phyloP scores from a whole-genome alignment of 1,284 basidiomycete species.

The Malassezia vespertilionis region DNA sequence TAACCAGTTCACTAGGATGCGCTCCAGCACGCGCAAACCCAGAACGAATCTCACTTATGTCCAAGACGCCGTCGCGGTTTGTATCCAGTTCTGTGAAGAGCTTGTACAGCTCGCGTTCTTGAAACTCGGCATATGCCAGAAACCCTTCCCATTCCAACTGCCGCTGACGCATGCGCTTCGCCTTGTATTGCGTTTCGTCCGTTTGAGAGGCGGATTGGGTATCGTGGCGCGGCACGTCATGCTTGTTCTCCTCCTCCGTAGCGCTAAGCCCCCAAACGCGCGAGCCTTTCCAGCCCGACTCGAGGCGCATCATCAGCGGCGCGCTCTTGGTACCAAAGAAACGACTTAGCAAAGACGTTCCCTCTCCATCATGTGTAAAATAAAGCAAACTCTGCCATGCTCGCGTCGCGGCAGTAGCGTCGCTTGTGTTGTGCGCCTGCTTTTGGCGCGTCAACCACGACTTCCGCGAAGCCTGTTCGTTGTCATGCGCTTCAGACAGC shows the following conservation, averaged over 20 bases:
- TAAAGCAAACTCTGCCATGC: conserved; percentile 3
- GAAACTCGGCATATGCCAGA: conserved; percentile 42
- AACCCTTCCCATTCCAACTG: conserved; percentile 47
- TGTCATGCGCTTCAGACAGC: not conserved
- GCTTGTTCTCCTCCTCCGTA: conserved; percentile 23
- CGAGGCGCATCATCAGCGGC: conserved; percentile 23
- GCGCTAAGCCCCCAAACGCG: conserved; percentile 43
- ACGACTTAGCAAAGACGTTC: not conserved
- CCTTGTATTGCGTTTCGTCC: conserved; percentile 21
- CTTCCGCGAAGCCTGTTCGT: not conserved
- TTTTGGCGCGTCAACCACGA: no score
- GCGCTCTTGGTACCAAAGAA: not conserved
- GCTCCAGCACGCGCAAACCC: conserved; percentile 39
- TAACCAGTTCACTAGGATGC: conserved; percentile 25
- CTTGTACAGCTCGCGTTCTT: conserved; percentile 44
- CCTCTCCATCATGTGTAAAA: not conserved
- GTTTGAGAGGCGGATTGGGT: conserved; percentile 3
- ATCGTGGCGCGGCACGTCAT: not conserved
- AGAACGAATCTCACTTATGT: conserved; percentile 30
- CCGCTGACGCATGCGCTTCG: conserved; percentile 31
- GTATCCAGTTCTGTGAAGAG: conserved; percentile 44
- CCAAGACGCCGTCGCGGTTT: conserved; percentile 40
- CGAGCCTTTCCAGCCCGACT: conserved; percentile 45
- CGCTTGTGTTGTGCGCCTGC: not conserved
- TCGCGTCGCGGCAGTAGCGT: not conserved